phyloP scores from a whole-genome alignment of 768 basidiomycete species.

The Xerocomus spinulosus region DNA sequence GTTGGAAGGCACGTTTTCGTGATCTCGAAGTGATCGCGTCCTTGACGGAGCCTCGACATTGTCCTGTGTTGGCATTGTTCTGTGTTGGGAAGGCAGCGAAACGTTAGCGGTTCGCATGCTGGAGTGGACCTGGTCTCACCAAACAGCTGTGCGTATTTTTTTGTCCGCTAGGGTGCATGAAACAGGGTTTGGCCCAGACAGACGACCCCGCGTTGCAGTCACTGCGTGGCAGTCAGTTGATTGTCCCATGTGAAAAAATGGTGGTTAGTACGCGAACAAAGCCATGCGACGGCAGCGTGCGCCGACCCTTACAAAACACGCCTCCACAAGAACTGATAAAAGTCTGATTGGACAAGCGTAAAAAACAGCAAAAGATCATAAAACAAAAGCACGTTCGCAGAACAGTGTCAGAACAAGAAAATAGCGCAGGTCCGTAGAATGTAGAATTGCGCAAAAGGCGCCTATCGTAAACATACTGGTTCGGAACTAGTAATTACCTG shows the following conservation, averaged over 20 bases:
- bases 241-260: constrained; percentile 3
- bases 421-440: constrained; percentile 3
- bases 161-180: neutral
- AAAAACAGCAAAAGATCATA: constrained; percentile 1
- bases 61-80: constrained; percentile 11
- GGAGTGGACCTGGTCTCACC: constrained; percentile 16
- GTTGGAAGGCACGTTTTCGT: constrained; percentile 14
- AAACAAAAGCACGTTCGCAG: neutral
- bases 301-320: neutral
- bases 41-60: constrained; percentile 17
- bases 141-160: constrained; percentile 14
- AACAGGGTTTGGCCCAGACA: constrained; percentile 9
- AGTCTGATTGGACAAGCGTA: neutral
- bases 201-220: constrained; percentile 9
- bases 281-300: constrained; percentile 19
- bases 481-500: constrained; percentile 12
- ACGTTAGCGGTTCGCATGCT: constrained; percentile 3
- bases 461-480: neutral
- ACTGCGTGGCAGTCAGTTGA: constrained; percentile 8
- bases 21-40: constrained; percentile 14
- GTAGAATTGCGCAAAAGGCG: too few relatives aligned
- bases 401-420: constrained; percentile 3
- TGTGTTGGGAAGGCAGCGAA: constrained; percentile 7
- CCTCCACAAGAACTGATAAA: neutral
- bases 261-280: too few relatives aligned